phyloP scores from a whole-genome alignment of 306 rosid species.

The Citrullus colocynthis region DNA sequence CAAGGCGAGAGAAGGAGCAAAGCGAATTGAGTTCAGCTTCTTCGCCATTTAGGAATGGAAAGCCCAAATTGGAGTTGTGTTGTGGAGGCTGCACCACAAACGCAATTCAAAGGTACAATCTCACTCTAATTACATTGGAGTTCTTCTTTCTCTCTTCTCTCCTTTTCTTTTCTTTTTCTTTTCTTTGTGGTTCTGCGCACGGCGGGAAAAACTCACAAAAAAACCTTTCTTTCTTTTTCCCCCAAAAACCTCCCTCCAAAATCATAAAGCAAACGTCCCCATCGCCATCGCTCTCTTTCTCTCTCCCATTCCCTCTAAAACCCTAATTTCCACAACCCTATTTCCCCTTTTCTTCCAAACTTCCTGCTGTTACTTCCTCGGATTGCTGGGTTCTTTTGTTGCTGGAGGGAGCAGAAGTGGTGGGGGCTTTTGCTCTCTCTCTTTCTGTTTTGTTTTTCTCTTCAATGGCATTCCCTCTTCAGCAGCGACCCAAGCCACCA shows the following conservation, averaged over 20 bases:
- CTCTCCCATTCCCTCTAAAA: conserved; percentile 5
- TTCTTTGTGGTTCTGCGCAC: neutral
- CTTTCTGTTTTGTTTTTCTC: conserved; percentile 5
- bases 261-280: neutral
- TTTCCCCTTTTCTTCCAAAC: neutral
- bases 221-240: neutral
- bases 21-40: neutral
- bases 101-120: neutral
- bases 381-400: neutral
- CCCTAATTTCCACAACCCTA: conserved; percentile 5
- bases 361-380: no score
- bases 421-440: conserved; percentile 2
- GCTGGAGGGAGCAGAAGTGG: conserved; percentile 23
- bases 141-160: neutral
- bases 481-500: conserved; percentile 3
- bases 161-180: neutral
- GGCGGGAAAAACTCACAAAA: neutral
- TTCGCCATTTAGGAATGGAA: no score
- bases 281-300: neutral
- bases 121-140: neutral
- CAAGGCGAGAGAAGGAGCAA: no score
- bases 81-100: no score
- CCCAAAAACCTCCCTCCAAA: conserved; percentile 12
- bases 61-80: neutral
- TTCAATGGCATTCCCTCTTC: conserved; percentile 38